These are phyloP conservation scores for Trebouxia sp. DNA, from an alignment of 139 green algal species.

Conservation along the genomic window DNA sequence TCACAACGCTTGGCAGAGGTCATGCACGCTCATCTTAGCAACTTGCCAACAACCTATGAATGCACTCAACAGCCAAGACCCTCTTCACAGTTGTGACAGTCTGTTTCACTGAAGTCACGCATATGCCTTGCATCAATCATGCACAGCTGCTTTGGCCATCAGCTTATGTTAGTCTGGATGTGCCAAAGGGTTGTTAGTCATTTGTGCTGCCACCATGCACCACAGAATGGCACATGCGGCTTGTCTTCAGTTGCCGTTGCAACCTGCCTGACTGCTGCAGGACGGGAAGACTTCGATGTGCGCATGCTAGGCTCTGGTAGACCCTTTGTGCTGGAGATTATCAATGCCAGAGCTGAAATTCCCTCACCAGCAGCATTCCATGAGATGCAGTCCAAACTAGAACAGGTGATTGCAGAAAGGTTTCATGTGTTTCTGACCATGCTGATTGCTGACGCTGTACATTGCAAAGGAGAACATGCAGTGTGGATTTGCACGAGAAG, in stretches of 20 bases:
- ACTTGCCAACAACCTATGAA: too few species aligned
- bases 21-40: too few species aligned
- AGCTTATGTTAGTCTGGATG: not conserved
- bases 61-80: too few species aligned
- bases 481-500: too few species aligned
- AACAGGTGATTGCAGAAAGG: not conserved
- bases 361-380: not conserved
- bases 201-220: too few species aligned
- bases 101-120: not conserved
- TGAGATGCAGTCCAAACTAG: not conserved
- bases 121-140: not conserved
- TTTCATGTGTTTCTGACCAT: not conserved
- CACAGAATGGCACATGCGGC: too few species aligned
- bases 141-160: not conserved
- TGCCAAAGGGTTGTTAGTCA: not conserved
- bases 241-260: too few species aligned
- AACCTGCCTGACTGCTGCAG: too few species aligned
- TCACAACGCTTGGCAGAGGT: not conserved
- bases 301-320: slow-evolving; percentile 84
- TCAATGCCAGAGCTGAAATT: slow-evolving; percentile 43
- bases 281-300: slow-evolving; percentile 88
- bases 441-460: too few species aligned
- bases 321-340: slow-evolving; percentile 81
- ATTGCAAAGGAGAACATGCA: too few species aligned
- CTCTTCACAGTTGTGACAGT: too few species aligned